Percentiles rank a stretch among this genome's conserved stretches.
Conservation (phyloP, 2,329 filamentous ascomycete species). For the Colletotrichum sp. region DNA sequence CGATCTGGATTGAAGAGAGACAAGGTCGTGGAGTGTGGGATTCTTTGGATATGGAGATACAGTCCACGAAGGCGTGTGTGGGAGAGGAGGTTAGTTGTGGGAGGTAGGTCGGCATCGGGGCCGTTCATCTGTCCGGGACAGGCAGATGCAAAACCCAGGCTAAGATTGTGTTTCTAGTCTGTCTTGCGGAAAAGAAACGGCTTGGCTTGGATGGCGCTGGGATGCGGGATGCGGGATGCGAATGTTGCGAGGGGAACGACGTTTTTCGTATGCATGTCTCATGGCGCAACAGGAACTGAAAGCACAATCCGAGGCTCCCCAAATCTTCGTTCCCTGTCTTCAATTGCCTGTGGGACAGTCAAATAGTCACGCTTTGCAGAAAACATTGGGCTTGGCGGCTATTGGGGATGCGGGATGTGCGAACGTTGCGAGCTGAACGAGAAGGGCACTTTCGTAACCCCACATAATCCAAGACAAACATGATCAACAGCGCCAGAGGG, state of each 20-base stretch:
- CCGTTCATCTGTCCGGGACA: background rate
- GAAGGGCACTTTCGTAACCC: background rate
- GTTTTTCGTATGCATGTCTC: background rate
- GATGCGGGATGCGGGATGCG: background rate
- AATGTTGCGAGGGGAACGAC: background rate
- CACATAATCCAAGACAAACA: background rate
- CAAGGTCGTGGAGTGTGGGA: no score
- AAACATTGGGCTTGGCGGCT: background rate
- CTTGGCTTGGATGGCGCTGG: background rate
- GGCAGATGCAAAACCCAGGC: no score
- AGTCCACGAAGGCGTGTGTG: fast-evolving
- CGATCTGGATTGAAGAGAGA: fast-evolving
- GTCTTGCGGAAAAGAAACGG: background rate
- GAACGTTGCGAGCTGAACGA: background rate
- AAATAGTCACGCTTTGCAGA: background rate
- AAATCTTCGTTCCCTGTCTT: fast-evolving
- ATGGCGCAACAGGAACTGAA: no score
- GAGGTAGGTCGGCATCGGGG: background rate
- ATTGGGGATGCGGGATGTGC: background rate
- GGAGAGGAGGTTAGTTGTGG: no score
- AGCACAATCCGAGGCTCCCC: no score
- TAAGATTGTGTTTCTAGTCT: no score
- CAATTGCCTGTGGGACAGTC: no score
- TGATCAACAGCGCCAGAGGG: background rate
- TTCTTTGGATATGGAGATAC: fast-evolving